phyloP scores from a whole-genome alignment of 1,284 basidiomycete species.

The Irpex lacteus region DNA sequence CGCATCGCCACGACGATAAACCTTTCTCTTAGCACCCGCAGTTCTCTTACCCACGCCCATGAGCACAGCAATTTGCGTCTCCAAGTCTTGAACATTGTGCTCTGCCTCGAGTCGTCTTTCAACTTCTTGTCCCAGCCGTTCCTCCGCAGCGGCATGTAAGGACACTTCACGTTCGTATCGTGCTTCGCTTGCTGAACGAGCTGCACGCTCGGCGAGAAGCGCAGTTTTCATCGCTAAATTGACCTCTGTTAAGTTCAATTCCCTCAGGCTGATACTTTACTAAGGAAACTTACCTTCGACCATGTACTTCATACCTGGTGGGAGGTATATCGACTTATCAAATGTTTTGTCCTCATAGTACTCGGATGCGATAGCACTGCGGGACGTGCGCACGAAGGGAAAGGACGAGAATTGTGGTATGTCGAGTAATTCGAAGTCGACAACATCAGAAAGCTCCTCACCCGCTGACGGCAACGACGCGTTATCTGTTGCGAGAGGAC shows the following conservation, averaged over 20 bases:
- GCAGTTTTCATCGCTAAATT: slow-evolving; percentile 10
- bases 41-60: background rate
- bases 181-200: slow-evolving; percentile 6
- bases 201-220: slow-evolving; percentile 4
- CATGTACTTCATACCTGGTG: slow-evolving; percentile 7
- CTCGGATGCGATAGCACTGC: too few relatives aligned
- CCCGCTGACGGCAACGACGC: too few relatives aligned
- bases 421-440: slow-evolving; percentile 1
- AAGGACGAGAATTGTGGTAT: background rate
- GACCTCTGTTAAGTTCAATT: background rate
- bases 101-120: background rate
- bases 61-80: background rate
- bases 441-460: background rate
- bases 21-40: background rate
- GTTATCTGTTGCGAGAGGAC: too few relatives aligned
- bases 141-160: slow-evolving; percentile 4
- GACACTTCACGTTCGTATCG: slow-evolving; percentile 4
- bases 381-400: background rate
- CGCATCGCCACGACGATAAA: background rate
- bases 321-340: slow-evolving; percentile 3
- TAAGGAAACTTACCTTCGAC: slow-evolving; percentile 5
- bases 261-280: too few relatives aligned
- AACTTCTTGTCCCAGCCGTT: background rate
- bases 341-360: background rate
- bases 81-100: background rate